Conservation (phyloP, 164 flowering plant species). For the Annona cherimola region DNA sequence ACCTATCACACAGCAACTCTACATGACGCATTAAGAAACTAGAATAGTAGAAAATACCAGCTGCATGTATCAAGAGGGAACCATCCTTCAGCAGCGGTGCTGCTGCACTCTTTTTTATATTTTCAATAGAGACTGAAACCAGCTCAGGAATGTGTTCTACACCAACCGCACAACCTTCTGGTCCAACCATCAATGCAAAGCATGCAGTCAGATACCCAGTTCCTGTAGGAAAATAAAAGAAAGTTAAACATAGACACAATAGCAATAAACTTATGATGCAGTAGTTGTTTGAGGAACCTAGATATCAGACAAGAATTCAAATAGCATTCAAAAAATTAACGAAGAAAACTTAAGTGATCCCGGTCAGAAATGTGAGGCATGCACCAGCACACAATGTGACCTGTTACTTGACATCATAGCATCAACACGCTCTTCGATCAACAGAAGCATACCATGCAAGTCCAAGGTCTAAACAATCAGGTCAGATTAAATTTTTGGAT, state of each 20-base stretch:
- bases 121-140: slow-evolving; percentile 54
- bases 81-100: slow-evolving; percentile 71
- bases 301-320: background rate
- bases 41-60: slow-evolving; percentile 47
- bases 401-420: too few relatives aligned
- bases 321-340: background rate
- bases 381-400: background rate
- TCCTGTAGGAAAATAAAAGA: slow-evolving; percentile 36
- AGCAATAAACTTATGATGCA: background rate
- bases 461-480: background rate
- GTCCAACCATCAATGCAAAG: slow-evolving; percentile 89
- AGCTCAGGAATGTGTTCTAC: slow-evolving; percentile 95
- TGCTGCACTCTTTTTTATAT: slow-evolving; percentile 66
- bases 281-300: background rate
- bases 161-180: slow-evolving; percentile 85
- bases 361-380: background rate
- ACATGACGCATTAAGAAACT: background rate
- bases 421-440: background rate
- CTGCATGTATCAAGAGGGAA: slow-evolving; percentile 61
- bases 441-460: background rate
- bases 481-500: background rate
- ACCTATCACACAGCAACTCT: too few relatives aligned
- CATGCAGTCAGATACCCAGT: slow-evolving; percentile 96
- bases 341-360: background rate
- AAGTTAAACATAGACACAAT: background rate